These are phyloP conservation scores for Quercus bicolor DNA, from an alignment of 306 rosid genomes.

Conservation along the genomic window DNA sequence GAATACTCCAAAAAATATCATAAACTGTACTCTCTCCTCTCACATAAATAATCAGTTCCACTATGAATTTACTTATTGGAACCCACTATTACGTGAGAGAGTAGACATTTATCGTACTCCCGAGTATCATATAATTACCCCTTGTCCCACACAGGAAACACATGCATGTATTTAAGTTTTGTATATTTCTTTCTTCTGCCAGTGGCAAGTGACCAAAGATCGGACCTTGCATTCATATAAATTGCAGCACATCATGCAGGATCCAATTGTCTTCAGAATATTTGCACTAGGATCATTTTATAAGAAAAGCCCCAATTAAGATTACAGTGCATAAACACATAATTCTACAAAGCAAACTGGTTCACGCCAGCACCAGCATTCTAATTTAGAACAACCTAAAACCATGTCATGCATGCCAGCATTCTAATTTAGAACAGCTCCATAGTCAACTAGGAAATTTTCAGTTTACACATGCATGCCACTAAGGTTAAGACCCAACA, in stretches of 20 bases:
- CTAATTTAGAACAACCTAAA: conserved; percentile 27
- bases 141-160: too few species aligned
- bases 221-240: background rate
- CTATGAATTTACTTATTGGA: too few species aligned
- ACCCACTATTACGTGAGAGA: too few species aligned
- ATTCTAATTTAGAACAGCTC: conserved; percentile 21
- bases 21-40: too few species aligned
- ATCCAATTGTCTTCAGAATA: background rate
- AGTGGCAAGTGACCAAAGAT: background rate
- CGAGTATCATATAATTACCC: too few species aligned
- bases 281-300: background rate
- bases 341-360: conserved; percentile 5
- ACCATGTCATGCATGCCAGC: conserved; percentile 12
- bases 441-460: conserved; percentile 17
- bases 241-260: background rate
- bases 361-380: conserved; percentile 14
- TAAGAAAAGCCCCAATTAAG: conserved; percentile 11
- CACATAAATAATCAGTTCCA: fast-evolving
- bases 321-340: conserved; percentile 6
- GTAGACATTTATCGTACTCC: too few species aligned
- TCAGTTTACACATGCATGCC: conserved; percentile 11
- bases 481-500: conserved; percentile 16
- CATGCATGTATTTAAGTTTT: too few species aligned
- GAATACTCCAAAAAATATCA: too few species aligned
- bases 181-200: background rate